phyloP scores from a whole-genome alignment of 1,284 basidiomycete species.

The Earliella scabrosa region DNA sequence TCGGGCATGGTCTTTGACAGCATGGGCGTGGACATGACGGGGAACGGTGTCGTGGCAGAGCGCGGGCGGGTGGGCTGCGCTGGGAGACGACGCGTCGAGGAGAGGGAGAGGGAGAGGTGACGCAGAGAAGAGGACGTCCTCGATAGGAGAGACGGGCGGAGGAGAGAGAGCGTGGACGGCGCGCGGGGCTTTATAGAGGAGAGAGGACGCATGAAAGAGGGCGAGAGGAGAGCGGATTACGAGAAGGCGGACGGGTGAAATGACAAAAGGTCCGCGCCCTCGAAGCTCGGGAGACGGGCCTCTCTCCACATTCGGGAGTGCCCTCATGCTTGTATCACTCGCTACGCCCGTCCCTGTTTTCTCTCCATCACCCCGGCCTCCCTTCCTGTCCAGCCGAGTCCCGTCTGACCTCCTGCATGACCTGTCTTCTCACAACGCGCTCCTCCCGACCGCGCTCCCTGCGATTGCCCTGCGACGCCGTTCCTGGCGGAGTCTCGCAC shows the following conservation, averaged over 20 bases:
- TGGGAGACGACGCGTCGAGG: constrained; percentile 1
- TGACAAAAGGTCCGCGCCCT: constrained; percentile 1
- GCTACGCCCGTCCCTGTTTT: constrained; percentile 13
- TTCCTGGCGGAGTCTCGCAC: constrained; percentile 14
- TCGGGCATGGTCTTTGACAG: constrained; percentile 44
- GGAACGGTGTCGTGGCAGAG: background rate
- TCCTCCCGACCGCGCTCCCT: too few species aligned
- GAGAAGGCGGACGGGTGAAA: background rate
- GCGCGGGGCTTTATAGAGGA: constrained; percentile 13
- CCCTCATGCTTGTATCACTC: constrained; percentile 12
- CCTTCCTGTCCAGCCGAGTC: constrained; percentile 8
- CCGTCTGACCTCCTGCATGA: constrained; percentile 4
- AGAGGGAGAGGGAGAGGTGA: background rate
- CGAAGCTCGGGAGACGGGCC: too few species aligned
- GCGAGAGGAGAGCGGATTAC: background rate
- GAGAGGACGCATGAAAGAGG: constrained; percentile 8
- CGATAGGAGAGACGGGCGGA: constrained; percentile 5
- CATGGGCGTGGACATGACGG: constrained; percentile 19
- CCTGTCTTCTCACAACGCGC: background rate
- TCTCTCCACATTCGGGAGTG: background rate
- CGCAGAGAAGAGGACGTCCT: background rate
- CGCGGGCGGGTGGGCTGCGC: constrained; percentile 1
- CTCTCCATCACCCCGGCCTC: constrained; percentile 14
- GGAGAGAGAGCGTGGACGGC: background rate
- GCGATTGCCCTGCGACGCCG: background rate